Percentiles rank a stretch among this genome's conserved stretches.
These are phyloP conservation scores for Carallia brachiata DNA, from an alignment of 345 rosid genomes.

Conservation along the genomic window DNA sequence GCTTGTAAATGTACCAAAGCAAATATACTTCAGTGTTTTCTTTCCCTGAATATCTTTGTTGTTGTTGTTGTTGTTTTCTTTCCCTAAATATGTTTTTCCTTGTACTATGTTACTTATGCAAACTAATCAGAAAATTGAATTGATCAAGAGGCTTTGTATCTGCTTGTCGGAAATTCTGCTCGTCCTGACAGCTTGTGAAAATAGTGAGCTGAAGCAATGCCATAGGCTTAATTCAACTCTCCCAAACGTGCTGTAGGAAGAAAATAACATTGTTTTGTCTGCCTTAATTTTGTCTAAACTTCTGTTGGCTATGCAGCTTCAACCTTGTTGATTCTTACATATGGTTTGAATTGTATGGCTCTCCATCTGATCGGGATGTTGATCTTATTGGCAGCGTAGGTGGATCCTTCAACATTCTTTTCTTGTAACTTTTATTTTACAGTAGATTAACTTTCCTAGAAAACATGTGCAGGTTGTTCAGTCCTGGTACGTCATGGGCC, in stretches of 20 bases:
- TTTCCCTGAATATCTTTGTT: too few species aligned
- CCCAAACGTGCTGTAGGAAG: neutral
- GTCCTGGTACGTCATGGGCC: constrained; percentile 96
- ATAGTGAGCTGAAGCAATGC: too few species aligned
- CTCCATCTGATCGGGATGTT: constrained; percentile 85
- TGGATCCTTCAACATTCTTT: constrained; percentile 9
- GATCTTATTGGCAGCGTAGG: constrained; percentile 79
- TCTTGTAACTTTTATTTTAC: constrained; percentile 13
- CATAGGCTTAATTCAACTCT: neutral
- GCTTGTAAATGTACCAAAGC: neutral
- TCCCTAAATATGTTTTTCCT: constrained; percentile 1
- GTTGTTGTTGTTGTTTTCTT: neutral
- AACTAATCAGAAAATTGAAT: neutral
- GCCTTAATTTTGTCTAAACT: neutral
- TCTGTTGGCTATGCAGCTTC: constrained; percentile 52
- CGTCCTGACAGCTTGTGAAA: too few species aligned
- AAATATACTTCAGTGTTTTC: neutral
- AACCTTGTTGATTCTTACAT: constrained; percentile 77
- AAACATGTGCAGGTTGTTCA: constrained; percentile 61
- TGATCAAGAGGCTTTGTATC: neutral
- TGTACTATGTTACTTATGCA: neutral
- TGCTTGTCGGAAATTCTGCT: too few species aligned
- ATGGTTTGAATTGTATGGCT: constrained; percentile 85
- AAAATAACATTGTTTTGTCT: neutral
- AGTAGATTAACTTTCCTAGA: neutral